A percentile compares a stretch with the other conserved stretches of the same genome.
phyloP scores from a whole-genome alignment of 768 basidiomycete genomes.

The Hygrocybe punicea region DNA sequence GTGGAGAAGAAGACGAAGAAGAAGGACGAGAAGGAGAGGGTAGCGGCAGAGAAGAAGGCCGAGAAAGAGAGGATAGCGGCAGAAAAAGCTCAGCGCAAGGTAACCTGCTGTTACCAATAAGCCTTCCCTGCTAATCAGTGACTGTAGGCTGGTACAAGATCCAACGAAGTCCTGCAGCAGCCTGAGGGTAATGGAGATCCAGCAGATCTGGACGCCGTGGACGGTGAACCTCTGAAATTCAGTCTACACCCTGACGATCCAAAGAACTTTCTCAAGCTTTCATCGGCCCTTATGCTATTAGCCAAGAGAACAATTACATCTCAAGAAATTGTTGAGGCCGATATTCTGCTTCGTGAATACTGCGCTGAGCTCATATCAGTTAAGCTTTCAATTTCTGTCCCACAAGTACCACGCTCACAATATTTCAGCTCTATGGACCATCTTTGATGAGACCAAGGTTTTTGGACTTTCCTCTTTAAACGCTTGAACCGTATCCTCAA shows the following conservation, averaged over 20 bases:
- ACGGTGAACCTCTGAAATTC: no score
- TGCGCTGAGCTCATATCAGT: not conserved
- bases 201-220: no score
- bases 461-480: slow-evolving; percentile 40
- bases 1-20: not conserved
- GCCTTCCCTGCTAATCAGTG: no score
- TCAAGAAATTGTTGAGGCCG: not conserved
- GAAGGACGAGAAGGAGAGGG: not conserved
- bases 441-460: slow-evolving; percentile 31
- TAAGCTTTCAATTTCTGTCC: not conserved
- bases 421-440: slow-evolving; percentile 11
- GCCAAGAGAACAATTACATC: not conserved
- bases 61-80: not conserved
- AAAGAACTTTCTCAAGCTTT: not conserved
- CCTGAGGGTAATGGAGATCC: no score
- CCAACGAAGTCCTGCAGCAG: not conserved
- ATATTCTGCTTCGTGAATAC: not conserved
- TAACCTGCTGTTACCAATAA: no score
- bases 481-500: slow-evolving; percentile 37
- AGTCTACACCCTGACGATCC: not conserved
- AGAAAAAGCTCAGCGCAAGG: no score
- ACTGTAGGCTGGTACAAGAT: no score
- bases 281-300: not conserved
- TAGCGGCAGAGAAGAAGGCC: no score
- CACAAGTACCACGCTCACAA: not conserved